Evolutionary conservation across 1,284 basidiomycete genomes (phyloP), one percentile per base, ranked within the genome.

Genomic region (Moniliophthora roreri): DNA sequence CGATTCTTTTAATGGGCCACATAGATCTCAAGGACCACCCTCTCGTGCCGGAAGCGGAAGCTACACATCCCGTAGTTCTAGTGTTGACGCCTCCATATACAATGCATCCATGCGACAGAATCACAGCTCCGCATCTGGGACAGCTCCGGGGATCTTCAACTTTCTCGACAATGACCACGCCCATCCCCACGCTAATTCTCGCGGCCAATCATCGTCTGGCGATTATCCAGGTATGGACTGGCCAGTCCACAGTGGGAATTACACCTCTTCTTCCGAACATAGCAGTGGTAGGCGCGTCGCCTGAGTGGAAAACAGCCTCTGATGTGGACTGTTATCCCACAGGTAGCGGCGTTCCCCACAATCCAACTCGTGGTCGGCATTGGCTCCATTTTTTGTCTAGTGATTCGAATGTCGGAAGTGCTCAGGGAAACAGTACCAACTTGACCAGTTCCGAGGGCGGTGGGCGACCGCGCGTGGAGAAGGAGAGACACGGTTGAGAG

Each of bases 51-150:
- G 41, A 21, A 15, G 41, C 26, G 41, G 41, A 5, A 24, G 41
- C 10, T 42, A 18, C n/a, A 20, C 41, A 13, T 24, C 41, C 26
- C 41, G 41, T 20, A 42, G 41, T 36, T 48, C 34, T 9, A 10
- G 18, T 11, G 52, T 52, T 36, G 54, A 56, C 32, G 39, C 54
- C n/a, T 50, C 50, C 6, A 34, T 55, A 21, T 55, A 52, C 40
- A 41, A 51, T 6, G 11, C 42, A 26, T 48, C 46, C 21, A 55
- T 50, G 41, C 50, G 47, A 24, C 35, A 38, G 35, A 13, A 32
- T 15, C 53, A 54, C 16, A 45, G 24, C 23, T 24, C 50, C 6
- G 21, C 21, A 8, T 47, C 53, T 8, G 45, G 45, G 11, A 51
- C 38, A 16, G 13, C 32, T n/a, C 21, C 23, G 3, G 36, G 51